Evolutionary conservation across 257 asterid genomes (phyloP), one percentile per base, ranked within the genome.

Genomic region (Perilla frutescens): DNA sequence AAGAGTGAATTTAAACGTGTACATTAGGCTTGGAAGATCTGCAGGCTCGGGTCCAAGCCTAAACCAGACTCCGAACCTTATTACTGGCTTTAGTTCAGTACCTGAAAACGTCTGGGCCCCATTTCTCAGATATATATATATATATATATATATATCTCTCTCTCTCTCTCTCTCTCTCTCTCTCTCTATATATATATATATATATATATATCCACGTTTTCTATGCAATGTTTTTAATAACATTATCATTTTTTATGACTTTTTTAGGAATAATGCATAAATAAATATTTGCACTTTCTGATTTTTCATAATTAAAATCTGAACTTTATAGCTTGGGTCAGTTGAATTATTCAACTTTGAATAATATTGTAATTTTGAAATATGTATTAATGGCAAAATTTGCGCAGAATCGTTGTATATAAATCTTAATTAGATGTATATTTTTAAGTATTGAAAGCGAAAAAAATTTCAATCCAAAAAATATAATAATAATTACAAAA

Each of bases 1-100:
- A 34, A 34, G 37, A 34, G 37, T n/a, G 8, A 0, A 13, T 1
- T 1, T 1, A 57, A 81, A 69, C 76, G 74, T 75, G 75, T 37
- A 59, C n/a, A 10, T 26, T 13, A 71, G 84, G 84, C 41, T 82
- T 84, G 84, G 84, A 8, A 81, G 74, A 85, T 85, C 84, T 78
- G 37, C 14, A 75, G 83, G 80, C 29, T 80, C 68, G 84, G 74
- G 6, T 56, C 51, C 70, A 12, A 60, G 26, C 69, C 76, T 61
- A 4, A 6, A 3, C 77, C 48, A 13, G 51, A 71, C 37, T 62
- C 44, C 81, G 72, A 53, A 74, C 72, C 78, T 4, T 34, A 1
- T 81, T 41, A 34, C 8, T 58, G 20, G 2, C 43, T 57, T 9
- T 15, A 31, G 62, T 31, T 1, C 79, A 68, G 66, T 50, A 62